phyloP scores from a whole-genome alignment of 2,329 filamentous ascomycete genomes.

The Rutstroemia sp. region DNA sequence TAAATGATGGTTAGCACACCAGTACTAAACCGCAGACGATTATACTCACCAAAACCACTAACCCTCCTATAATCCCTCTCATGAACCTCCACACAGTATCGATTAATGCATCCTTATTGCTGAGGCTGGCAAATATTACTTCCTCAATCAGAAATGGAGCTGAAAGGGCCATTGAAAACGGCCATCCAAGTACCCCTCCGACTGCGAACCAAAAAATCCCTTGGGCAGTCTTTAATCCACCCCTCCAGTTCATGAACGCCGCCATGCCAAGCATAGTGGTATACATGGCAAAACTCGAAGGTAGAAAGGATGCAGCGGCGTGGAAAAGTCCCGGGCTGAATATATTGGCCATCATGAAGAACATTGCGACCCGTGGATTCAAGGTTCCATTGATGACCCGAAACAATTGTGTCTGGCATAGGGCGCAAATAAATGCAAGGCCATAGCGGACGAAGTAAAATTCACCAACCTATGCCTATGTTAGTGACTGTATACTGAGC shows the following conservation, averaged over 20 bases:
- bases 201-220: slow-evolving; percentile 89
- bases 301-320: slow-evolving; percentile 77
- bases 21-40: slow-evolving; percentile 21
- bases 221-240: slow-evolving; percentile 68
- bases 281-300: slow-evolving; percentile 97
- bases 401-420: slow-evolving; percentile 77
- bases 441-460: slow-evolving; percentile 81
- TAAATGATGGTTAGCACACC: slow-evolving; percentile 29
- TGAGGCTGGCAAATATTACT: slow-evolving; percentile 46
- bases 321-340: slow-evolving; percentile 91
- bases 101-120: slow-evolving; percentile 50
- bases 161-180: slow-evolving; percentile 78
- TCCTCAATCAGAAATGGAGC: slow-evolving; percentile 79
- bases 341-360: slow-evolving; percentile 72
- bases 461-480: slow-evolving; percentile 46
- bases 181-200: slow-evolving; percentile 85
- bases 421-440: slow-evolving; percentile 69
- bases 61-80: slow-evolving; percentile 50
- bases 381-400: slow-evolving; percentile 67
- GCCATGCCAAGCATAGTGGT: slow-evolving; percentile 77
- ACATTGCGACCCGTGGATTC: slow-evolving; percentile 74
- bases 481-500: slow-evolving; percentile 7
- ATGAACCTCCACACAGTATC: slow-evolving; percentile 53
- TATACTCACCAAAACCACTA: slow-evolving; percentile 27
- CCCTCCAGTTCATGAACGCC: slow-evolving; percentile 84